Evolutionary conservation across 2,329 filamentous ascomycete species (phyloP).

Genomic region (Emmonsiellopsis sp.): DNA sequence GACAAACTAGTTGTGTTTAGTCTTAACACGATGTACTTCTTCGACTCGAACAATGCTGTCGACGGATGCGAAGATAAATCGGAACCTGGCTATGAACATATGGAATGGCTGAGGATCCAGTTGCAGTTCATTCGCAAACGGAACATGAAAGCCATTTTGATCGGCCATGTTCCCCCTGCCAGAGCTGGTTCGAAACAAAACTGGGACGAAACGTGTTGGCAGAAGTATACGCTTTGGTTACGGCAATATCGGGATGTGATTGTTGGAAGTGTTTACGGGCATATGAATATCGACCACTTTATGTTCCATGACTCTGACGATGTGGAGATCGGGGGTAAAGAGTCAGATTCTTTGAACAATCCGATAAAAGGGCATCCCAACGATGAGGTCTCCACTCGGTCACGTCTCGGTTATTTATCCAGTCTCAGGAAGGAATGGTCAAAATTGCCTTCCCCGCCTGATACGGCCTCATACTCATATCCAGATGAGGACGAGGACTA

Average conservation of each 20-base stretch:
- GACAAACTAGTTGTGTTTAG: slow-evolving; percentile 80
- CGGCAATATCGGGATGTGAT: slow-evolving; percentile 87
- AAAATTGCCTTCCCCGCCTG: slow-evolving; percentile 54
- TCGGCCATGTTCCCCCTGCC: slow-evolving; percentile 88
- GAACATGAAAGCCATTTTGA: slow-evolving; percentile 89
- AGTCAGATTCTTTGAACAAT: slow-evolving; percentile 12
- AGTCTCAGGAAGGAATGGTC: slow-evolving; percentile 74
- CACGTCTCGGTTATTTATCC: slow-evolving; percentile 69
- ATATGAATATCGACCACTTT: slow-evolving; percentile 99
- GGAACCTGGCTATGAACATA: slow-evolving; percentile 85
- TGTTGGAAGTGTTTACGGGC: slow-evolving; percentile 69
- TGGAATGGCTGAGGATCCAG: slow-evolving; percentile 92
- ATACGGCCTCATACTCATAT: slow-evolving; percentile 12
- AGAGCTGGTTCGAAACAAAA: slow-evolving; percentile 72
- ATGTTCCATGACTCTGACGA: slow-evolving; percentile 78
- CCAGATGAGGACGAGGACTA: slow-evolving; percentile 14
- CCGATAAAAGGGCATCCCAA: slow-evolving; percentile 14
- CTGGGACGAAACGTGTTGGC: slow-evolving; percentile 98
- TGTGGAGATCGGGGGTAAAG: slow-evolving; percentile 49
- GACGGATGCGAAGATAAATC: slow-evolving; percentile 73
- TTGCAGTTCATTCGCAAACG: slow-evolving; percentile 71
- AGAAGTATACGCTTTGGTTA: slow-evolving; percentile 89
- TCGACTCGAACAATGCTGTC: slow-evolving; percentile 83
- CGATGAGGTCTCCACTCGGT: slow-evolving; percentile 51
- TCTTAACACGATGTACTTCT: slow-evolving; percentile 94